Evolutionary conservation across 768 basidiomycete genomes (phyloP).

Genomic region (Filobasidium floriforme): DNA sequence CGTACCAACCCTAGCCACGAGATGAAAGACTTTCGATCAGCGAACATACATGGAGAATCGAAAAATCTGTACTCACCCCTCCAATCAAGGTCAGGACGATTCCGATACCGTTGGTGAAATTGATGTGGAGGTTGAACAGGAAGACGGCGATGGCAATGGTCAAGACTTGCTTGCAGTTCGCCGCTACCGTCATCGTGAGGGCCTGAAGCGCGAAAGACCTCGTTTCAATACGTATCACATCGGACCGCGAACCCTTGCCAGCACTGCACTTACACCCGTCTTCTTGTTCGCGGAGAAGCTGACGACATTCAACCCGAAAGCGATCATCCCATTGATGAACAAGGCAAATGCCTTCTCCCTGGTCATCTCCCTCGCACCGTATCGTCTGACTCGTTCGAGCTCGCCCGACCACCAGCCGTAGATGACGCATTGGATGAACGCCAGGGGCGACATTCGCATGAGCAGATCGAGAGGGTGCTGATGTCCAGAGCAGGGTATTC

Average conservation of each 20-base stretch:
- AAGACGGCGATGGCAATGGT: constrained; percentile 75
- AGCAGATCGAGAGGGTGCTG: constrained; percentile 78
- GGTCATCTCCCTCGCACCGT: constrained; percentile 50
- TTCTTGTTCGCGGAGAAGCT: constrained; percentile 93
- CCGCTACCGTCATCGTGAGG: constrained; percentile 47
- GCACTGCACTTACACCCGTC: constrained; percentile 58
- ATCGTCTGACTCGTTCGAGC: constrained; percentile 56
- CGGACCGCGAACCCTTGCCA: constrained; percentile 27
- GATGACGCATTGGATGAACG: constrained; percentile 74
- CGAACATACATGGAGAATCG: neutral
- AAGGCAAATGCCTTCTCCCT: constrained; percentile 54
- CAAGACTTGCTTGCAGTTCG: constrained; percentile 76
- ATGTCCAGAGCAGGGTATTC: constrained; percentile 23
- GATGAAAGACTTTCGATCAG: neutral
- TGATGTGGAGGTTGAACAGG: constrained; percentile 77
- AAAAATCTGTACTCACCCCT: constrained; percentile 47
- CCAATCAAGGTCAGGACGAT: constrained; percentile 76
- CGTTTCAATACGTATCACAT: neutral
- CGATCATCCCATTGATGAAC: constrained; percentile 70
- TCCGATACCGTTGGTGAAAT: constrained; percentile 68
- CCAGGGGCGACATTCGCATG: constrained; percentile 81
- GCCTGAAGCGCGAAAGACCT: constrained; percentile 17
- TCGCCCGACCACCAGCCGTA: constrained; percentile 77
- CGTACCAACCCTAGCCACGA: constrained; percentile 8
- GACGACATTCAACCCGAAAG: constrained; percentile 86